Conservation (phyloP, 805 yeast genomes). For the Cyberlindnera suaveolens region DNA sequence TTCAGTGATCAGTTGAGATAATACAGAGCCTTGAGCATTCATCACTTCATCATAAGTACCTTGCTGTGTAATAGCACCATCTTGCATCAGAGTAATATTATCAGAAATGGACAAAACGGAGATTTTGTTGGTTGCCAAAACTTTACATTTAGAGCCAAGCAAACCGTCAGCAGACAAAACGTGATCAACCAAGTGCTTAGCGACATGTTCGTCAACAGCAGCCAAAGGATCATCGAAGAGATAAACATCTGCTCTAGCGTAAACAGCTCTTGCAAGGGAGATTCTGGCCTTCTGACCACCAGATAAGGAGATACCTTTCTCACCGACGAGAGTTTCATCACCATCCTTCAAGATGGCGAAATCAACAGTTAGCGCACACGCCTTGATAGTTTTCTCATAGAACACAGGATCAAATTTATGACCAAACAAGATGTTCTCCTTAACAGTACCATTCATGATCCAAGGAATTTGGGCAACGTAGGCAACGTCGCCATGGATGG, state of each 20-base stretch:
- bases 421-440: conserved; percentile 89
- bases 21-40: conserved; percentile 38
- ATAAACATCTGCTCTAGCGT: conserved; percentile 88
- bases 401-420: conserved; percentile 75
- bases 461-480: conserved; percentile 93
- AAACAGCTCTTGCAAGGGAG: conserved; percentile 92
- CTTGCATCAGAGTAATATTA: conserved; percentile 59
- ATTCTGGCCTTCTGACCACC: conserved; percentile 98
- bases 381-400: conserved; percentile 72
- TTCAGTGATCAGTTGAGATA: conserved; percentile 51
- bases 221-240: conserved; percentile 87
- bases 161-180: conserved; percentile 81
- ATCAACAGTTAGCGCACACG: conserved; percentile 84
- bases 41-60: conserved; percentile 53
- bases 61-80: conserved; percentile 63
- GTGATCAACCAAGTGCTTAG: conserved; percentile 73
- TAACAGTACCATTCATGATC: conserved; percentile 93
- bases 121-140: conserved; percentile 83
- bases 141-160: conserved; percentile 62
- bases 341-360: conserved; percentile 79
- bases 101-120: conserved; percentile 75
- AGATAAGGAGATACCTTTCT: conserved; percentile 90
- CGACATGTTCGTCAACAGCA: conserved; percentile 98
- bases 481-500: conserved; percentile 72
- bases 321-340: conserved; percentile 91